Evolutionary conservation across 2,329 filamentous ascomycete species (phyloP).

Genomic region (Teratosphaeria destructans): DNA sequence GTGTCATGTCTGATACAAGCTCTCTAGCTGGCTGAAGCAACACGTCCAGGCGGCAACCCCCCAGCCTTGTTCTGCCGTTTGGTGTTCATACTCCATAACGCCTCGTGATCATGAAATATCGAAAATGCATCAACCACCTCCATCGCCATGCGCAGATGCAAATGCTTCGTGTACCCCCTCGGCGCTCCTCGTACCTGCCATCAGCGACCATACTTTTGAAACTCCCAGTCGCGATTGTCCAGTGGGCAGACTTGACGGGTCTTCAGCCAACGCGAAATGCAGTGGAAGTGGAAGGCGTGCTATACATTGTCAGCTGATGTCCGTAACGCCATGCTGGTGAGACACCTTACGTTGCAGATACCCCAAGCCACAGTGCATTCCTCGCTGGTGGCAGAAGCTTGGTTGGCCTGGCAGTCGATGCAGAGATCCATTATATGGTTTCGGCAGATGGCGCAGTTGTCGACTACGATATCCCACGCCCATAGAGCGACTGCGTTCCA

Average conservation of each 20-base stretch:
- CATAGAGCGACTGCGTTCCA: slow-evolving; percentile 98
- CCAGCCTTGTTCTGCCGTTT: background rate
- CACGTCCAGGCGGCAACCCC: background rate
- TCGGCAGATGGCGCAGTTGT: slow-evolving; percentile 98
- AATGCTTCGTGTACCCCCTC: background rate
- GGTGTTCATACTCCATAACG: background rate
- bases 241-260: slow-evolving; percentile 96
- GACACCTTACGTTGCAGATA: slow-evolving; percentile 79
- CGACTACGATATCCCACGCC: slow-evolving; percentile 99
- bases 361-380: slow-evolving; percentile 99
- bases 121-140: background rate
- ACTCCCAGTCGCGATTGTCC: slow-evolving; percentile 98
- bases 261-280: slow-evolving; percentile 98
- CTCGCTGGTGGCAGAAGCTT: slow-evolving; percentile 91
- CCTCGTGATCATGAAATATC: background rate
- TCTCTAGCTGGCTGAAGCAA: background rate
- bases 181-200: background rate
- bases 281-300: slow-evolving; percentile 99
- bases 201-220: slow-evolving; percentile 89
- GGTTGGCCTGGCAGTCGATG: slow-evolving; percentile 98
- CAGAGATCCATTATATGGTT: slow-evolving; percentile 99
- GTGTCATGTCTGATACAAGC: background rate
- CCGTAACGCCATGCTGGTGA: background rate
- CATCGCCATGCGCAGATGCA: background rate
- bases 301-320: slow-evolving; percentile 30